phyloP scores from a whole-genome alignment of 345 rosid genomes.

The Salix dunnii region DNA sequence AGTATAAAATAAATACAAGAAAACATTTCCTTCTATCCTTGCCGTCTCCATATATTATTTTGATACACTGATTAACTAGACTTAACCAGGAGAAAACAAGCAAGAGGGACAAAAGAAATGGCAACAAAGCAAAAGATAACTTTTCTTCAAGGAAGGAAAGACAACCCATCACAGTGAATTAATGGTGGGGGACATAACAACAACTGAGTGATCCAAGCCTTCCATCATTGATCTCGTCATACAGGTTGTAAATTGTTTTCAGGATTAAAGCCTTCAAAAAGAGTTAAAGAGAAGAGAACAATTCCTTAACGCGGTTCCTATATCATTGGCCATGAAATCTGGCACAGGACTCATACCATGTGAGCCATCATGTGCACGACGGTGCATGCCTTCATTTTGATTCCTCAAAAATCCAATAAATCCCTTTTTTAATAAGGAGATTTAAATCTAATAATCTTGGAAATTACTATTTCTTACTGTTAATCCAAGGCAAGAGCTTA shows the following conservation, averaged over 20 bases:
- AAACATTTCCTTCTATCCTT: too few relatives aligned
- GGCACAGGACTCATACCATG: conserved; percentile 13
- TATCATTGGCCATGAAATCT: neutral
- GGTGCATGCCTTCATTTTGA: neutral
- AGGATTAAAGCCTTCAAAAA: neutral
- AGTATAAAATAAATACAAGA: too few relatives aligned
- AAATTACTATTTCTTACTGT: neutral
- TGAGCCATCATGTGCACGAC: conserved; percentile 13
- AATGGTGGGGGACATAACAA: too few relatives aligned
- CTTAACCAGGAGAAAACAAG: neutral
- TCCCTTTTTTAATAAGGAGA: neutral
- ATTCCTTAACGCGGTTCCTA: neutral
- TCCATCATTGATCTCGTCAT: neutral
- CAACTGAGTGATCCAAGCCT: neutral
- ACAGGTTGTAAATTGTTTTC: conserved; percentile 2
- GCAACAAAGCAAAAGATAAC: neutral
- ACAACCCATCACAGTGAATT: neutral
- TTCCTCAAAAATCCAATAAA: neutral
- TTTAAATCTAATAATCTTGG: neutral
- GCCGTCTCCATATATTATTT: too few relatives aligned
- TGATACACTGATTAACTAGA: too few relatives aligned
- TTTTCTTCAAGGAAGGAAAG: neutral
- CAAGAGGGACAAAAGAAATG: neutral
- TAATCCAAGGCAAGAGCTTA: neutral
- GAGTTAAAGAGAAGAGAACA: neutral